Conservation (phyloP, 805 yeast species). For the Hanseniaspora clermontiae region DNA sequence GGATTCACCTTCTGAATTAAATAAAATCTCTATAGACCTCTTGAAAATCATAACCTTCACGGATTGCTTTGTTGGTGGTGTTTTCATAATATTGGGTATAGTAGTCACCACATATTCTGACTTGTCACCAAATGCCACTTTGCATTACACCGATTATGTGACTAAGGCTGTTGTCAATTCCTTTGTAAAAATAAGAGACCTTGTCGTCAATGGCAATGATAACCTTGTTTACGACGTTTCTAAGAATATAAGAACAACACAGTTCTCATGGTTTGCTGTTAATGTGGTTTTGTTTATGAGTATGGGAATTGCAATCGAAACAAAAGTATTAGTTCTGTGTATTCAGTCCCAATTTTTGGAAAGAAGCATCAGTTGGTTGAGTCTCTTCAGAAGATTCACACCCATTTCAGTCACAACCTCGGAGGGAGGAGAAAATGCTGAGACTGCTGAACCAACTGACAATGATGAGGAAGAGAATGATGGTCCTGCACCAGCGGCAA, state of each 20-base stretch:
- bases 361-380: conserved; percentile 4
- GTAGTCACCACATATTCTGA: neutral
- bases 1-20: conserved; percentile 9
- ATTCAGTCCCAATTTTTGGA: conserved; percentile 11
- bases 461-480: neutral
- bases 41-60: conserved; percentile 1
- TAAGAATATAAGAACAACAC: neutral
- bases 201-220: neutral
- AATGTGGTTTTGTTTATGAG: neutral
- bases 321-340: neutral
- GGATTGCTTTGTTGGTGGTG: conserved; percentile 1
- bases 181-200: neutral
- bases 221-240: neutral
- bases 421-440: neutral
- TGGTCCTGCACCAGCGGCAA: neutral
- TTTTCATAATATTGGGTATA: conserved; percentile 3
- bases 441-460: neutral
- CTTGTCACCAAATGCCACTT: neutral
- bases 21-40: neutral
- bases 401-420: neutral
- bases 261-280: conserved; percentile 8
- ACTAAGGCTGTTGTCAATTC: neutral
- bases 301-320: conserved; percentile 1
- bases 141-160: neutral
- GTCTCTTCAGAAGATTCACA: conserved; percentile 1